Percentiles rank a stretch among this genome's conserved stretches.
These are phyloP conservation scores for Podila clonocystis DNA, from an alignment of 192 early-diverging fungal genomes.

Conservation along the genomic window DNA sequence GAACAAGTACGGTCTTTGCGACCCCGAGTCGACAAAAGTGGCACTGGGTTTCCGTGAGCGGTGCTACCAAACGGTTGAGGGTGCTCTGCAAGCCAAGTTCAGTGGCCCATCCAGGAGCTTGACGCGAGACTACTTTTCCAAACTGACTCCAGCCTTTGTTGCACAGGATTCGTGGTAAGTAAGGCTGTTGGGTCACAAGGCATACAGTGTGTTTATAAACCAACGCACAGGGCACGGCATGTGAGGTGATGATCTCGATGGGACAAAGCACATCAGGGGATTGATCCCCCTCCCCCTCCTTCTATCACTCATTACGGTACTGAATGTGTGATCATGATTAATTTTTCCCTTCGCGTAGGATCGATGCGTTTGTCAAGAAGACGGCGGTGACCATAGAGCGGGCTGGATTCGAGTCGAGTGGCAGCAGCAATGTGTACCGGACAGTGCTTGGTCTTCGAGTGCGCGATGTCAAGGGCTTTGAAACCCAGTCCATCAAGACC, in stretches of 20 bases:
- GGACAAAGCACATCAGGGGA: too few relatives aligned
- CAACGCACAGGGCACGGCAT: background rate
- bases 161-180: constrained; percentile 10
- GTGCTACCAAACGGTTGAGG: constrained; percentile 38
- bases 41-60: constrained; percentile 21
- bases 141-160: background rate
- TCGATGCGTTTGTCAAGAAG: constrained; percentile 21
- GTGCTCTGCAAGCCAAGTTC: constrained; percentile 4
- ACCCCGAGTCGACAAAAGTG: constrained; percentile 24
- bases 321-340: background rate
- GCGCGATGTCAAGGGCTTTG: constrained; percentile 42
- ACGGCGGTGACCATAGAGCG: constrained; percentile 21
- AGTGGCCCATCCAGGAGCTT: constrained; percentile 26
- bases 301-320: background rate
- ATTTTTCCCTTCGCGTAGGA: background rate
- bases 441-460: constrained; percentile 25
- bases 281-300: background rate
- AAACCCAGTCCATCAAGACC: constrained; percentile 15
- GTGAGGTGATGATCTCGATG: too few relatives aligned
- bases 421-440: constrained; percentile 24
- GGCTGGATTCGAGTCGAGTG: constrained; percentile 33
- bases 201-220: background rate
- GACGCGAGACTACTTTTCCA: constrained; percentile 15
- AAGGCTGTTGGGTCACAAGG: background rate
- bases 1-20: constrained; percentile 22